Base-by-base conservation (phyloP, 495 filamentous ascomycete species). In the Aspergillus nanangensis region DNA sequence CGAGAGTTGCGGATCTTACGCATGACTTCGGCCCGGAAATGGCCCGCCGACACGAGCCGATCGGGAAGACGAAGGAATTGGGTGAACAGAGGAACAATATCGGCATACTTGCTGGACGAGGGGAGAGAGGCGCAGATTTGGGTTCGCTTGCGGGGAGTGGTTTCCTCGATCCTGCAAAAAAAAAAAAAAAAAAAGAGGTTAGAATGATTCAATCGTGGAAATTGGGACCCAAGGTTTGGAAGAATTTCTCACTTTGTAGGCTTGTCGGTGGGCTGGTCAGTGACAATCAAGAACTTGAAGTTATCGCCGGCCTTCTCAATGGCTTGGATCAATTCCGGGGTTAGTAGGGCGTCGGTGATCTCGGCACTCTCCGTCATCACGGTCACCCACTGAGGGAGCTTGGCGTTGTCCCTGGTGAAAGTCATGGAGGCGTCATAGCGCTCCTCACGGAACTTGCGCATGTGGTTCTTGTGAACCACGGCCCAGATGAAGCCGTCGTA, bases 311-410 rank as follows among this genome's bases (percentile, higher is more conserved):
- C 88, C 44, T 83, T 67, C 57, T 85, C 79, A 55, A 95, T 75
- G 11, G 90, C 90, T 44, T 86, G 77, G 59, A 90, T 79, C 38
- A 98, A 72, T 51, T 96, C 90, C 22, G 86, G 78, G 20, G 88
- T 93, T 27, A 97, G 74, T 32, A 97, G 64, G 10, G 79, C 72
- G 13, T 96, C 88, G n/a, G 90, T 95, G 53, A 98, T 81, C 66
- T 96, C 94, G 20, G 90, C 90, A 61, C 83, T 95, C 76, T 98
- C 93, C 50, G 80, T 90, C 93, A 98, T 96, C 57, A 96, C 85
- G 2, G 89, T 95, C 13, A 84, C 75, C 94, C 94, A 97, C 45
- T 71, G 66, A n/a, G 93, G 94, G 7, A 97, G 79, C 71, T 91
- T 95, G 20, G 82, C 55, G 66, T 91, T 83, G 53, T 98, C 94